Evolutionary conservation across 352 stramenopile genomes (phyloP).

Genomic region (Pythium plurisporium): DNA sequence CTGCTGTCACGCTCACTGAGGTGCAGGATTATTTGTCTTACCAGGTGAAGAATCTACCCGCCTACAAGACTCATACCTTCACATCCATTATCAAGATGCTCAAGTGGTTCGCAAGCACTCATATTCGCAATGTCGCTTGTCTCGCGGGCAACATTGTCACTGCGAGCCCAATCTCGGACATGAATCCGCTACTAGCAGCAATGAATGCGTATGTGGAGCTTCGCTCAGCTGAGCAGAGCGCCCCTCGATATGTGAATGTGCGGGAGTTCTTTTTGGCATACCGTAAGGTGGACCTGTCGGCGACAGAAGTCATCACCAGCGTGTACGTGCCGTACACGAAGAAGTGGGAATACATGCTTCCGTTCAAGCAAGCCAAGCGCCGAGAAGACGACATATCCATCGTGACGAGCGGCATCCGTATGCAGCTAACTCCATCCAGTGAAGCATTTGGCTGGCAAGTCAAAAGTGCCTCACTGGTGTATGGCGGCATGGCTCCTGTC

Average conservation of each 20-base stretch:
- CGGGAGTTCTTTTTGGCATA: slow-evolving; percentile 95
- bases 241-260: slow-evolving; percentile 52
- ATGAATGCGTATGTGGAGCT: slow-evolving; percentile 80
- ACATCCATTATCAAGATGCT: slow-evolving; percentile 86
- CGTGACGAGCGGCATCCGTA: slow-evolving; percentile 91
- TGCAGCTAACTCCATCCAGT: slow-evolving; percentile 42
- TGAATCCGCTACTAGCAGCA: slow-evolving; percentile 94
- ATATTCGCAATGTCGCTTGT: slow-evolving; percentile 96
- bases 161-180: slow-evolving; percentile 95
- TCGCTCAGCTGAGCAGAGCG: slow-evolving; percentile 21
- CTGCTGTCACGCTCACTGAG: slow-evolving; percentile 67
- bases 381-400: slow-evolving; percentile 98
- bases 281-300: slow-evolving; percentile 87
- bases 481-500: slow-evolving; percentile 66
- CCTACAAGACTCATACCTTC: slow-evolving; percentile 48
- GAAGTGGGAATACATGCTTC: slow-evolving; percentile 90
- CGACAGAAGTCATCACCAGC: slow-evolving; percentile 88
- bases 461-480: slow-evolving; percentile 49
- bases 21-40: slow-evolving; percentile 59
- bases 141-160: slow-evolving; percentile 96
- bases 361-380: slow-evolving; percentile 94
- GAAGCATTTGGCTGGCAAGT: slow-evolving; percentile 67
- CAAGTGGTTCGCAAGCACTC: slow-evolving; percentile 96
- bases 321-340: slow-evolving; percentile 88
- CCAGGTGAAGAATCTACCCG: slow-evolving; percentile 29